phyloP scores from a whole-genome alignment of 2,329 filamentous ascomycete genomes.

The Phaeophleospora eucalypticola region DNA sequence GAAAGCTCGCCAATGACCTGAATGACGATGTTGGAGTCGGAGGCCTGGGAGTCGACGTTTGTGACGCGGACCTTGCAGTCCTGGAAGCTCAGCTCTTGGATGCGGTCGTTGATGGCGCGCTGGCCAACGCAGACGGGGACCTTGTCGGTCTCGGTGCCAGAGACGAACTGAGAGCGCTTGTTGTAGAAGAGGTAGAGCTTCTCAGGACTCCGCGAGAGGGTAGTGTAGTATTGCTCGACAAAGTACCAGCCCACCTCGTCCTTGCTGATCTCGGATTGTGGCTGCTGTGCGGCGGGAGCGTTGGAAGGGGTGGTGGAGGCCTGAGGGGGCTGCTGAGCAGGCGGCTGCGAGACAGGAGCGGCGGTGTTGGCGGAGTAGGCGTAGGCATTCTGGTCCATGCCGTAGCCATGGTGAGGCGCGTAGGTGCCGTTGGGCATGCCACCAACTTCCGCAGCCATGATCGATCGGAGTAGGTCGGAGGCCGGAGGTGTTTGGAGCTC shows the following conservation, averaged over 20 bases:
- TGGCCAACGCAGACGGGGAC: constrained; percentile 82
- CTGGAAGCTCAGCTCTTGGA: constrained; percentile 88
- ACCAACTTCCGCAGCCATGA: constrained; percentile 40
- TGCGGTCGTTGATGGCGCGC: constrained; percentile 86
- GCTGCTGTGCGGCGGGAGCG: constrained; percentile 16
- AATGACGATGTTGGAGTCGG: constrained; percentile 89
- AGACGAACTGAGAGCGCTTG: constrained; percentile 93
- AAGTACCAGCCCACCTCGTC: constrained; percentile 99
- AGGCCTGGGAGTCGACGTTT: constrained; percentile 95
- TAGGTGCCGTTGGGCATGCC: constrained; percentile 48
- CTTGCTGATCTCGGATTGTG: constrained; percentile 57
- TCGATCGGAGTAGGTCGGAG: constrained; percentile 3
- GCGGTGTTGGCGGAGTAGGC: constrained; percentile 31
- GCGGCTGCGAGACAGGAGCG: constrained; percentile 17
- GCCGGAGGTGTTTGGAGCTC: neutral
- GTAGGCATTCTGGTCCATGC: constrained; percentile 31
- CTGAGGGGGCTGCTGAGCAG: constrained; percentile 20
- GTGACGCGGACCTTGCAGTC: constrained; percentile 97
- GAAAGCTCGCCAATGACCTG: constrained; percentile 98
- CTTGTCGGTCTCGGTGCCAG: constrained; percentile 84
- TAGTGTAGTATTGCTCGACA: constrained; percentile 98
- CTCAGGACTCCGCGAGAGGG: constrained; percentile 86
- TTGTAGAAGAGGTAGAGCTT: constrained; percentile 96
- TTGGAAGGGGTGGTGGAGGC: constrained; percentile 23
- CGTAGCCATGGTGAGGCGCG: constrained; percentile 39